Evolutionary conservation across 495 filamentous ascomycete genomes (phyloP), one percentile per base, ranked within the genome.

Genomic region (Barbatosphaeria neglecta): DNA sequence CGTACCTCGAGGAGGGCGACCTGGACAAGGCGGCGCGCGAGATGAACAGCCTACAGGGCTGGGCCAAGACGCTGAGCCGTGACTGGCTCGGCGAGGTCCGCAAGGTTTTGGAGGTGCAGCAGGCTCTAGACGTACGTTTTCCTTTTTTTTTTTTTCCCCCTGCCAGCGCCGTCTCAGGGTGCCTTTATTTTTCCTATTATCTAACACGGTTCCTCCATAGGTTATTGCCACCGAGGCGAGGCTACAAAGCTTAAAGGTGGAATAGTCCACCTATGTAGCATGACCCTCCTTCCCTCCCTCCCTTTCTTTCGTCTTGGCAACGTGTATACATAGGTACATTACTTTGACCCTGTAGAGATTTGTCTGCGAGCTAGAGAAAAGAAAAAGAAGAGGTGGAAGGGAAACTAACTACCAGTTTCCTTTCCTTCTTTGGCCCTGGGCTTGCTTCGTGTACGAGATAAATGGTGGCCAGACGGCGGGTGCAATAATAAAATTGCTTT

Each of bases 71-170:
- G 41, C 66, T 98, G 60, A 89, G 85, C 60, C 78, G 82, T 56
- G 92, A 98, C 61, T 98, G 92, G 92, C 57, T 98, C 54, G 77
- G 70, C 35, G 92, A 98, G 74, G 81, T 85, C 20, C 75, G 92
- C 54, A 80, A 82, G 66, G 83, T 93, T 52, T 69, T 97, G 66
- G 92, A 98, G 65, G 93, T 97, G 35, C 80, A 86, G 68, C 90
- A 97, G 66, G 92, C 92, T 57, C 69, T 98, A 53, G 92, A 97
- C 62, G 92, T 95, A 66, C 78, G 81, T 69, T 39, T 52, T 64
- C 18, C 44, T 31, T 25, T 25, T 4, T 4, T 25, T 9, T 25
- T 25, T 9, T 35, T 35, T 35, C 9, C 31, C 16, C 31, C 13
- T 35, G 11, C 3, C 6, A 10, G 9, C 31, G 31, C n/a, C n/a